A percentile compares a stretch with the other conserved stretches of the same genome.
Conservation (phyloP, 139 green algal species). For the Coccomyxa sp. region DNA sequence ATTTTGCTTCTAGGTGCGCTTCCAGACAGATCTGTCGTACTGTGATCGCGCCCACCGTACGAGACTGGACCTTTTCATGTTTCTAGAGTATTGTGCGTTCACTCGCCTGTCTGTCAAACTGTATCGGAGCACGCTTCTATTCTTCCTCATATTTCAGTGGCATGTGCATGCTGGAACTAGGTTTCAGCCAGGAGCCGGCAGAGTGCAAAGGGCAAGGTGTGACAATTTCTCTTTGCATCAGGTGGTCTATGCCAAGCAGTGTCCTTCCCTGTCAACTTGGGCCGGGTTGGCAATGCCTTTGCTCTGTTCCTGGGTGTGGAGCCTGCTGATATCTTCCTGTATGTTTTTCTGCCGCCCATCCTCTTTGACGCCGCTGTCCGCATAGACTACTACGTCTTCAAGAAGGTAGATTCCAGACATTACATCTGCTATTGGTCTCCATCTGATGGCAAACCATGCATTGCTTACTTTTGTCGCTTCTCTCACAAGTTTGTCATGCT, state of each 20-base stretch:
- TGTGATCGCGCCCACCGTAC: too few relatives aligned
- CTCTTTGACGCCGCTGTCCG: conserved; percentile 44
- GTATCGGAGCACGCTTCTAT: too few relatives aligned
- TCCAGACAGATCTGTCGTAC: too few relatives aligned
- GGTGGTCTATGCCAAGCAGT: conserved; percentile 18
- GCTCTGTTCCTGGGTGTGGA: conserved; percentile 24
- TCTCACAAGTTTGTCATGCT: background rate
- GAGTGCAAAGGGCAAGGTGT: too few relatives aligned
- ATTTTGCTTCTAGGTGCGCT: conserved; percentile 27
- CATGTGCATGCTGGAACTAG: too few relatives aligned
- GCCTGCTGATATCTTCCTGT: conserved; percentile 76
- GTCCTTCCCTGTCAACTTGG: conserved; percentile 33
- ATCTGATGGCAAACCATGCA: background rate
- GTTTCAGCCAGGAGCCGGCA: too few relatives aligned
- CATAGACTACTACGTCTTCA: conserved; percentile 85
- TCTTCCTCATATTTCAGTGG: too few relatives aligned
- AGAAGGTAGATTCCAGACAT: conserved; percentile 45
- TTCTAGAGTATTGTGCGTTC: too few relatives aligned
- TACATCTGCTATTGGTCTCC: too few relatives aligned
- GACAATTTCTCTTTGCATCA: background rate
- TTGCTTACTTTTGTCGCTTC: background rate
- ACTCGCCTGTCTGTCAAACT: too few relatives aligned
- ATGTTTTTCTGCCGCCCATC: conserved; percentile 79
- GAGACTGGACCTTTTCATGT: too few relatives aligned
- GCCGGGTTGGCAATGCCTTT: conserved; percentile 16